phyloP scores from a whole-genome alignment of 2,329 filamentous ascomycete species.

The Diaporthe citri region DNA sequence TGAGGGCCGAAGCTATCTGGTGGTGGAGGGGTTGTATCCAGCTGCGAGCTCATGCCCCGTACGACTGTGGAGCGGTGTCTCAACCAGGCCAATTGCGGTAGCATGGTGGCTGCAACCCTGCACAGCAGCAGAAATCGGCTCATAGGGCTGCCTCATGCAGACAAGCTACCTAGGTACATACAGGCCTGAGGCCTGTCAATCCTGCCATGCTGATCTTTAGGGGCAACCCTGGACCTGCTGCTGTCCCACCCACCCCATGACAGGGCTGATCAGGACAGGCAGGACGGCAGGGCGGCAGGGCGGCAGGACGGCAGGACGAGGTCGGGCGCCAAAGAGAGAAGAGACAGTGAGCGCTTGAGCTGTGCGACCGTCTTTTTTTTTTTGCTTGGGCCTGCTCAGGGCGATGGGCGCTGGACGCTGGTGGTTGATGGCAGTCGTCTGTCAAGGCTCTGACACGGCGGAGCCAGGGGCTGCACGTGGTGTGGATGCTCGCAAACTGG shows the following conservation, averaged over 20 bases:
- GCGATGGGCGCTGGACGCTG: too few species aligned
- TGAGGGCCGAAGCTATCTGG: not conserved
- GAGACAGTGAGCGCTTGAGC: not conserved
- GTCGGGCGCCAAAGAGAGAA: not conserved
- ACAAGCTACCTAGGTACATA: not conserved
- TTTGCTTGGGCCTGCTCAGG: not conserved
- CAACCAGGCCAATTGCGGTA: not conserved
- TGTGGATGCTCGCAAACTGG: not conserved
- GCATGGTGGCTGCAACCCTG: not conserved
- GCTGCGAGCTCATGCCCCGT: not conserved
- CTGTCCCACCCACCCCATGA: not conserved
- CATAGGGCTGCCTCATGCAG: not conserved
- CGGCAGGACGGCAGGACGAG: not conserved
- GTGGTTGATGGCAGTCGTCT: not conserved
- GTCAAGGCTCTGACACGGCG: not conserved
- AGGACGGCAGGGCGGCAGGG: not conserved
- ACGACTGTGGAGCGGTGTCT: not conserved
- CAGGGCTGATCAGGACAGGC: slow-evolving; percentile 2
- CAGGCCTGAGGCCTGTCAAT: slow-evolving; percentile 5
- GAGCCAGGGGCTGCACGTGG: not conserved
- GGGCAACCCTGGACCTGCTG: not conserved
- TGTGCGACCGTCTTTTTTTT: not conserved
- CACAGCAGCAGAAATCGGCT: not conserved
- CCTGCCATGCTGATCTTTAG: not conserved
- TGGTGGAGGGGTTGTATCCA: not conserved